Evolutionary conservation across 345 rosid species (phyloP), one percentile per base, ranked within the genome.

Genomic region (Trapa incisa): DNA sequence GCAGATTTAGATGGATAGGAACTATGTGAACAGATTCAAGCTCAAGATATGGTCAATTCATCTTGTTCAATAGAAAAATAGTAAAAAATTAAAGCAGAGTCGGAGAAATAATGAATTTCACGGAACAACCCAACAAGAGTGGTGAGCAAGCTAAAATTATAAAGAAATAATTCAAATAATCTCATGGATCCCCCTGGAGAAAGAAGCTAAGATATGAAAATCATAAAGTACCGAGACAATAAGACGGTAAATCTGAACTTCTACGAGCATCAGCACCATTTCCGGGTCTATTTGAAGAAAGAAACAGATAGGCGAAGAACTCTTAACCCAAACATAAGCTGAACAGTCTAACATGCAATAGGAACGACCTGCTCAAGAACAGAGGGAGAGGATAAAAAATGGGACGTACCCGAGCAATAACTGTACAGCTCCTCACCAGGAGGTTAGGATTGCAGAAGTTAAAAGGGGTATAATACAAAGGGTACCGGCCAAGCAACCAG

Each of bases 31-130:
- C 70, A 67, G 62, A 53, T 77, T 62, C 29, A 22, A 22, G 29
- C 60, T 66, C 75, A 17, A 78, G 71, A 75, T 83, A 82, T 67
- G 70, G 75, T 70, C 72, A 67, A 68, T 13, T n/a, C 64, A 70
- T 35, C 43, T 8, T 47, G 61, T 39, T 37, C 37, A 47, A 54
- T 45, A 45, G 41, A 50, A 58, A 32, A 58, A 7, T 11, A 65
- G 15, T 16, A 47, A 14, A 22, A 22, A 22, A 22, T 22, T 22
- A 22, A 22, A 22, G 29, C 29, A 22, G 29, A 22, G 29, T 22
- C 29, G 29, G 29, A 58, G 35, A 58, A 58, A 32, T 29, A n/a
- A 2, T 22, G 29, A 22, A 32, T 57, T 37, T 32, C 63, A 11
- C 15, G 29, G 29, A 22, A 22, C 29, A 22, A 22, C 29, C 29